Evolutionary conservation across 2,329 filamentous ascomycete species (phyloP), one percentile per base, ranked within the genome.

Genomic region (Sporothrix euskadiensis): DNA sequence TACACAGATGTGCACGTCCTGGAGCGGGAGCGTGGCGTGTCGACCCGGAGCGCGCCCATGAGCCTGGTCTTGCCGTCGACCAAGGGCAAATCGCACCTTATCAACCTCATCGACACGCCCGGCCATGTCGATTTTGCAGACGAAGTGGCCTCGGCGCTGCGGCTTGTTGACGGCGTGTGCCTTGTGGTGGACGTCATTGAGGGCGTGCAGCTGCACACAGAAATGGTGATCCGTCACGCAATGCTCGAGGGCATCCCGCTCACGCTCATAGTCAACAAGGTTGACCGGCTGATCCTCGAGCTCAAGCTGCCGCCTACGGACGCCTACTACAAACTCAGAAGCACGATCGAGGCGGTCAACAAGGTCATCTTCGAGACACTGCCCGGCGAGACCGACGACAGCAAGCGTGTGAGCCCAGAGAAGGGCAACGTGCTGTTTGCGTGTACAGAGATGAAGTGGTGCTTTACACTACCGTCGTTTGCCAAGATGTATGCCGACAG

Each of bases 61-160:
- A 97, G 92, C 79, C 84, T 99, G 77, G 91, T 98, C 52, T 85
- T 99, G 73, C 94, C 93, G 78, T 92, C 90, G 77, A 94, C 94
- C 9, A 94, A 92, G 81, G 93, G 94, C 71, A 99, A 99, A 83
- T 98, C 94, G 49, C 94, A 98, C 83, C 87, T 99, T 3, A 84
- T 99, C 83, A 98, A 98, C 82, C 90, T 99, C 72, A 86, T 99
- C 74, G 96, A 99, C 83, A 99, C 96, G 0, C 96, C 96, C 0
- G 96, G 96, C 7, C 96, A 99, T 81, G 96, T 98, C 80, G 98
- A 99, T 82, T 99, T 99, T 81, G 95, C 97, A 57, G 96, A 99
- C 80, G 96, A 99, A 82, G 94, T 99, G 52, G 96, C 96, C 9
- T 91, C 94, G 4, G 92, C 94, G 0, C 85, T 97, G 78, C 90